These are phyloP conservation scores for Alternaria solani DNA, from an alignment of 2,329 filamentous ascomycete species.

Conservation along the genomic window DNA sequence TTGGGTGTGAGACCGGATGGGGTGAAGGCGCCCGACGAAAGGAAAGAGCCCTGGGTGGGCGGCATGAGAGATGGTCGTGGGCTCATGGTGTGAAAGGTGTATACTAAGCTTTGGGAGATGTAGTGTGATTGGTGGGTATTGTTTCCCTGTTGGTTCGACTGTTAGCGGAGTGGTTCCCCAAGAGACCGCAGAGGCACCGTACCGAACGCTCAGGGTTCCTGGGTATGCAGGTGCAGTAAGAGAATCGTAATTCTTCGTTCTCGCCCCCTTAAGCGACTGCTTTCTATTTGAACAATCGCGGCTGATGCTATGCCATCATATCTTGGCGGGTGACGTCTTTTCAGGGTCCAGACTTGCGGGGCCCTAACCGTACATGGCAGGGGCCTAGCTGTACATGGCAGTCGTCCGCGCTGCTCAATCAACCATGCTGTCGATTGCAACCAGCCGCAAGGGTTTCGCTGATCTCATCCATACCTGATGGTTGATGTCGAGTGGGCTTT, in stretches of 20 bases:
- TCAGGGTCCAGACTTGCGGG: constrained; percentile 25
- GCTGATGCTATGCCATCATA: constrained; percentile 22
- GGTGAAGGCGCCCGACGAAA: constrained; percentile 31
- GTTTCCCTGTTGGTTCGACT: constrained; percentile 3
- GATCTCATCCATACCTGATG: constrained; percentile 3
- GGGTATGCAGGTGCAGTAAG: background rate
- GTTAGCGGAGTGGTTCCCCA: background rate
- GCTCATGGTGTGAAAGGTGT: constrained; percentile 21
- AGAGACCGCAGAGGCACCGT: background rate
- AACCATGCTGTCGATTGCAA: constrained; percentile 9
- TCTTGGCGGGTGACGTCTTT: constrained; percentile 25
- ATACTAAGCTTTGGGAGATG: background rate
- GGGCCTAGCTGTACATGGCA: constrained; percentile 13
- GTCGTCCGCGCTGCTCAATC: constrained; percentile 9
- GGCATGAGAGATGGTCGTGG: constrained; percentile 30
- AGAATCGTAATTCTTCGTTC: constrained; percentile 7
- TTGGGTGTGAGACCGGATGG: constrained; percentile 48
- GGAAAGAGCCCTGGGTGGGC: constrained; percentile 27
- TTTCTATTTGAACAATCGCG: constrained; percentile 13
- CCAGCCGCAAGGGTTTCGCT: constrained; percentile 6
- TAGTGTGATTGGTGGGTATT: background rate
- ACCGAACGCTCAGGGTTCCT: background rate
- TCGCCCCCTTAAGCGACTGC: constrained; percentile 5
- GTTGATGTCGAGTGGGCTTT: background rate
- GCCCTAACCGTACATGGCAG: constrained; percentile 14